Evolutionary conservation across 371 early-diverging fungal species (phyloP).

Genomic region (Rhizomucor miehei): DNA sequence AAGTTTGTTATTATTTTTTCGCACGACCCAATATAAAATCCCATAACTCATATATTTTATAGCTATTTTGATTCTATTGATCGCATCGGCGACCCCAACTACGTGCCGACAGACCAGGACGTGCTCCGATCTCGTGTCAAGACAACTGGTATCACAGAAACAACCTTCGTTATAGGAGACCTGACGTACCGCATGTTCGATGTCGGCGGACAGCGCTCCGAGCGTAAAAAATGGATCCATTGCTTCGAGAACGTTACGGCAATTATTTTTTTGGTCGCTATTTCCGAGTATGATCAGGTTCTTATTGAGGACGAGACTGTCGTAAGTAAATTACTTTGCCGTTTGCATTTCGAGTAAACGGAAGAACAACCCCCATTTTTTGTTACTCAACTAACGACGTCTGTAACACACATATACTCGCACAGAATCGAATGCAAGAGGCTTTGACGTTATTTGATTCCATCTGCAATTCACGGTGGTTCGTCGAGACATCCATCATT

Average conservation of each 20-base stretch:
- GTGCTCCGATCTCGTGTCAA: slow-evolving; percentile 84
- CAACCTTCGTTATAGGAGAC: slow-evolving; percentile 80
- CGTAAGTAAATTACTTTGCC: slow-evolving; percentile 37
- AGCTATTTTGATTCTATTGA: slow-evolving; percentile 92
- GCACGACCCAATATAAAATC: slow-evolving; percentile 4
- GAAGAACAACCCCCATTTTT: background rate
- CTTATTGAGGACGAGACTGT: slow-evolving; percentile 93
- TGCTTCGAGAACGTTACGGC: slow-evolving; percentile 96
- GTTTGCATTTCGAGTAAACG: background rate
- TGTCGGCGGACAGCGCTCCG: slow-evolving; percentile 94
- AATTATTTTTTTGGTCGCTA: slow-evolving; percentile 92
- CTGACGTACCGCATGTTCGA: slow-evolving; percentile 92
- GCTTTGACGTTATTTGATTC: slow-evolving; percentile 94
- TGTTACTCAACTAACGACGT: background rate
- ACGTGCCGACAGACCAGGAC: slow-evolving; percentile 89
- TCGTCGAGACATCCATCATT: slow-evolving; percentile 90
- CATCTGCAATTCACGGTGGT: slow-evolving; percentile 96
- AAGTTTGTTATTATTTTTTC: slow-evolving; percentile 35
- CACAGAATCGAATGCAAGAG: slow-evolving; percentile 96
- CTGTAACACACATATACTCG: slow-evolving; percentile 1
- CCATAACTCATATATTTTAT: slow-evolving; percentile 1
- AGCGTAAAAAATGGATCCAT: slow-evolving; percentile 95
- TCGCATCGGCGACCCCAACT: slow-evolving; percentile 76
- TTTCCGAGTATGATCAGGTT: slow-evolving; percentile 95
- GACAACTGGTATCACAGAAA: slow-evolving; percentile 91